These are phyloP conservation scores for Ustilago loliicola DNA, from an alignment of 1,284 basidiomycete genomes.

Conservation along the genomic window DNA sequence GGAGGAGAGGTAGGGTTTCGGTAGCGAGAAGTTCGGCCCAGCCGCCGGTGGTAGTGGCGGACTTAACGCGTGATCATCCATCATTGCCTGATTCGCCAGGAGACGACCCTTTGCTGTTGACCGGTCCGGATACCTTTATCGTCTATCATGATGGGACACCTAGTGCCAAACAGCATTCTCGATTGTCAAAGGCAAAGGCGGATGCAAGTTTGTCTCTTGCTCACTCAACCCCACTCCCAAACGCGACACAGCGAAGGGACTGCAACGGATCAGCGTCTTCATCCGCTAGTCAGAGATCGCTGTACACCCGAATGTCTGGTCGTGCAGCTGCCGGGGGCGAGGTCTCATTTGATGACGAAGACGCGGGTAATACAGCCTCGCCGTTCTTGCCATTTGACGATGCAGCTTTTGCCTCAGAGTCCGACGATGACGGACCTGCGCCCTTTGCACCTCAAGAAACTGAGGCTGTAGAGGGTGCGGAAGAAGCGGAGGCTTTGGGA, in stretches of 20 bases:
- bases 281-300: conserved; percentile 15
- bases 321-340: conserved; percentile 7
- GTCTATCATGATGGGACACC: conserved; percentile 42
- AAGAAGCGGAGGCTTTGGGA: not conserved
- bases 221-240: conserved; percentile 33
- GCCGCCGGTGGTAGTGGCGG: conserved; percentile 30
- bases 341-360: not conserved
- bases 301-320: conserved; percentile 39
- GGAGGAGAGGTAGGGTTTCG: conserved; percentile 16
- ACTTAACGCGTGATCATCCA: conserved; percentile 39
- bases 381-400: conserved; percentile 23
- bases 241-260: conserved; percentile 18
- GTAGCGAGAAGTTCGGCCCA: conserved; percentile 18
- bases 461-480: not conserved
- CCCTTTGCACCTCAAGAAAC: not conserved
- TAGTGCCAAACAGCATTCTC: conserved; percentile 22
- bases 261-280: conserved; percentile 16
- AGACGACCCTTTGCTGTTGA: conserved; percentile 53
- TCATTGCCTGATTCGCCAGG: conserved; percentile 48
- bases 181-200: not conserved
- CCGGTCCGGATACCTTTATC: conserved; percentile 36
- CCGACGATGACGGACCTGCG: conserved; percentile 25
- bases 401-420: conserved; percentile 34
- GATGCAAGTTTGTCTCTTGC: conserved; percentile 17
- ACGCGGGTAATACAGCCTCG: not conserved